Conservation (phyloP, 768 basidiomycete genomes). For the Lentinula guzmanii region DNA sequence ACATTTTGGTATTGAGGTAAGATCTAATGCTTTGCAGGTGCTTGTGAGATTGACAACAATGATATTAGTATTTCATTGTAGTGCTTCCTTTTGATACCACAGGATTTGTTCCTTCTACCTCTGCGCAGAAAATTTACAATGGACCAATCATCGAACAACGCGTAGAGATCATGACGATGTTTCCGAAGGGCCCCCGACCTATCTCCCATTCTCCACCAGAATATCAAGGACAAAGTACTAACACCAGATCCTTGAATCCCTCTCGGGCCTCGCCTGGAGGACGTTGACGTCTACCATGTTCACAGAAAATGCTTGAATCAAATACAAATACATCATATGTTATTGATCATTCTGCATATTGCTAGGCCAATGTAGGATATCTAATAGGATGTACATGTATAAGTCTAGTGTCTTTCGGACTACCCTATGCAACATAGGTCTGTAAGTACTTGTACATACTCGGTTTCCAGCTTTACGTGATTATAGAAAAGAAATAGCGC, state of each 20-base stretch:
- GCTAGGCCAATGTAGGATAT: no score
- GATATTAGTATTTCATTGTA: slow-evolving; percentile 29
- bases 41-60: not conserved
- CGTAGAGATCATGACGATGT: slow-evolving; percentile 8
- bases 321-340: no score
- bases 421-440: no score
- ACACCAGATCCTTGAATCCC: not conserved
- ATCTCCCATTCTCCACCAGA: slow-evolving; percentile 5
- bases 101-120: slow-evolving; percentile 14
- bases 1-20: slow-evolving; percentile 32
- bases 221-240: not conserved
- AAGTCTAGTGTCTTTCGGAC: no score
- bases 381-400: no score
- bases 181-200: slow-evolving; percentile 5
- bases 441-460: no score
- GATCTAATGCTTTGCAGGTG: not conserved
- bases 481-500: no score
- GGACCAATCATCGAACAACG: slow-evolving; percentile 2
- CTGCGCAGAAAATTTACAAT: not conserved
- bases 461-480: no score
- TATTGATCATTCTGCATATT: no score
- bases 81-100: slow-evolving; percentile 29
- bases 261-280: not conserved
- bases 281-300: not conserved
- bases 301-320: not conserved